Base-by-base conservation (phyloP, 768 basidiomycete species). In the Lactifluus subvellereus region DNA sequence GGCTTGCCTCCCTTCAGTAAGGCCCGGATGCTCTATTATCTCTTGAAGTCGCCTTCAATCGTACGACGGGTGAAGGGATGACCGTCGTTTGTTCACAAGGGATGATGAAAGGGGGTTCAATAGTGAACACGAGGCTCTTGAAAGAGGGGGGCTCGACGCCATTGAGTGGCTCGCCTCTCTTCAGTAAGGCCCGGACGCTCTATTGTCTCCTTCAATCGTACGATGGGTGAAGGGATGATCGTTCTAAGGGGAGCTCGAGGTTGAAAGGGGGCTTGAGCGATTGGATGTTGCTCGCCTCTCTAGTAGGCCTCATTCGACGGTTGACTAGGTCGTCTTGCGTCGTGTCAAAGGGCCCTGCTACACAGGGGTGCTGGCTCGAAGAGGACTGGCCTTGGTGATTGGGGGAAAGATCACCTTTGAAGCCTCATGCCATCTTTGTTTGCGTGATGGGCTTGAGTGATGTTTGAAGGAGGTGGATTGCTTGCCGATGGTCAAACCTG, bases 401-500 rank as follows among this genome's bases (percentile, higher is more conserved):
- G 43, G 11, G 50, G 38, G 32, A 47, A 43, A 59, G 43, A 16
- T 43, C 20, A 32, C 49, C 22, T 62, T 57, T 57, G 50, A 63
- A 55, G 64, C 66, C 69, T 61, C 62, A 42, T 57, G 64, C 57
- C 52, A 62, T 68, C 64, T 57, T 51, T 70, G 48, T 60, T 51
- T 70, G 48, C 57, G 63, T 59, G 65, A 64, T 55, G 62, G 49
- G 60, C 64, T 66, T 43, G 62, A 59, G 68, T 60, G 16, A 59
- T 64, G 68, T 55, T 55, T 67, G 71, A 71, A 68, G 40, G 69
- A 65, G 72, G 75, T 74, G 75, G 74, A 71, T 74, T 76, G 60
- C 66, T 77, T 72, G 72, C 72, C 67, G 68, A 72, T 77, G 71
- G 73, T 71, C 69, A 76, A 65, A 69, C 69, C 69, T 68, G 70